Percentiles rank a stretch among this genome's conserved stretches.
Evolutionary conservation across 768 basidiomycete genomes (phyloP).

Genomic region (Auriscalpium microsporum): DNA sequence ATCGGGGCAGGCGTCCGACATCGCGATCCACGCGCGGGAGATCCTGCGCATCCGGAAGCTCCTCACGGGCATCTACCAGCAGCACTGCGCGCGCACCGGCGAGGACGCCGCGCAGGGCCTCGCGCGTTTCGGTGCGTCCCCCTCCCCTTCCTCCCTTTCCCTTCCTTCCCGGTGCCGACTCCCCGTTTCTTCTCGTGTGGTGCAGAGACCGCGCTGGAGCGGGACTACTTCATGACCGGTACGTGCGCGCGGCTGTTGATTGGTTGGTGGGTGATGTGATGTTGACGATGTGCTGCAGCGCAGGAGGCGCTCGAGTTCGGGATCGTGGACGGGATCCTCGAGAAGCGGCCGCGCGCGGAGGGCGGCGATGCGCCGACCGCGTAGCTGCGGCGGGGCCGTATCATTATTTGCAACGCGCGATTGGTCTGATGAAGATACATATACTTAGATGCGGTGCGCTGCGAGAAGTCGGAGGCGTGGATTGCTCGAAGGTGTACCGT

Average conservation of each 20-base stretch:
- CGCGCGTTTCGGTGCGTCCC: slow-evolving; percentile 66
- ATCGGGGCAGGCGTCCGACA: slow-evolving; percentile 91
- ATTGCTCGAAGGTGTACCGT: too few relatives aligned
- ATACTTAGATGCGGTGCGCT: too few relatives aligned
- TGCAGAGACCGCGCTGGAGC: slow-evolving; percentile 79
- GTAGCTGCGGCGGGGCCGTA: too few relatives aligned
- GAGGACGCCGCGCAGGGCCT: slow-evolving; percentile 60
- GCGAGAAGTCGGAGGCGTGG: too few relatives aligned
- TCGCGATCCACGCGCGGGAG: slow-evolving; percentile 95
- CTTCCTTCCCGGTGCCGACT: slow-evolving; percentile 6
- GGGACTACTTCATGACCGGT: slow-evolving; percentile 96
- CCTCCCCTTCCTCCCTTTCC: slow-evolving; percentile 10
- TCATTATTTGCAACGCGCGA: too few relatives aligned
- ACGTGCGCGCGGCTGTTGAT: slow-evolving; percentile 12
- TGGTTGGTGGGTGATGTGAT: slow-evolving; percentile 8
- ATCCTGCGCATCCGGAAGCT: slow-evolving; percentile 82
- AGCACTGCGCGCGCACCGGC: slow-evolving; percentile 63
- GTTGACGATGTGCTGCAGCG: slow-evolving; percentile 31
- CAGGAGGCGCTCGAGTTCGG: slow-evolving; percentile 87
- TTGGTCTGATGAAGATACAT: too few relatives aligned
- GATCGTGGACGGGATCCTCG: slow-evolving; percentile 86
- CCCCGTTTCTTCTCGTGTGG: slow-evolving; percentile 1
- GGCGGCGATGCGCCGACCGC: background rate
- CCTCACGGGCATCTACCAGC: slow-evolving; percentile 83
- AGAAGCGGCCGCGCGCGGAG: slow-evolving; percentile 59